Evolutionary conservation across 1,284 basidiomycete species (phyloP), one percentile per base, ranked within the genome.

Genomic region (Pseudozyma flocculosa): DNA sequence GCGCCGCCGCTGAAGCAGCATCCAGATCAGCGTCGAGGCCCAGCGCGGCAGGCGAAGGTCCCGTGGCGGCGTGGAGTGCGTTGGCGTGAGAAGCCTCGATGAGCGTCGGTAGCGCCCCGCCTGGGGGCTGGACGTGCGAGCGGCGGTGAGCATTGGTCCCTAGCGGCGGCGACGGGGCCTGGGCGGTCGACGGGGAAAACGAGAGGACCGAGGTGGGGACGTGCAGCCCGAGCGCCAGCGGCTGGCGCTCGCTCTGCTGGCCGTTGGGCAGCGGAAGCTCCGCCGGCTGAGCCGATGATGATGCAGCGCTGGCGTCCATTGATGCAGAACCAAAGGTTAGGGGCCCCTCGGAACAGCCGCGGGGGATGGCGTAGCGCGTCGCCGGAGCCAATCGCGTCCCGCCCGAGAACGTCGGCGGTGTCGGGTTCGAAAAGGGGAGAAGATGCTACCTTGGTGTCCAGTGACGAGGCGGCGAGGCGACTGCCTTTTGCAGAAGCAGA

Each of bases 41-140:
- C 22, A 72, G 52, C 9, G 66, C 62, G 7, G 50, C 48, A 14
- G 71, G 73, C 19, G 67, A 64, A 13, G 62, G 67, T 13, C 63
- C 67, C 13, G 60, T 68, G 24, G 69, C 68, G 9, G 55, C 51
- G 48, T 70, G 53, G 46, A 75, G 64, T 3, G 73, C 72, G 43
- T 75, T 74, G 40, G 61, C 65, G 42, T 75, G 73, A 3, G 73
- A 73, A 10, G 67, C 73, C 51, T 75, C 73, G 1, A 56, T 64
- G 15, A 75, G 58, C 32, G 73, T 70, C n/a, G 68, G 64, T 45
- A 74, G 58, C 45, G 57, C 58, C 15, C 40, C 30, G 14, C 61
- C 42, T 43, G 54, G 54, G 22, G 56, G 58, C 34, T 65, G 62
- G 21, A 61, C 55, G 43, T 64, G 54, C 2, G 61, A 64, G 23